Percentiles rank a stretch among this genome's conserved stretches.
These are phyloP conservation scores for Eucalyptus microcorys DNA, from an alignment of 345 rosid genomes.

Conservation along the genomic window DNA sequence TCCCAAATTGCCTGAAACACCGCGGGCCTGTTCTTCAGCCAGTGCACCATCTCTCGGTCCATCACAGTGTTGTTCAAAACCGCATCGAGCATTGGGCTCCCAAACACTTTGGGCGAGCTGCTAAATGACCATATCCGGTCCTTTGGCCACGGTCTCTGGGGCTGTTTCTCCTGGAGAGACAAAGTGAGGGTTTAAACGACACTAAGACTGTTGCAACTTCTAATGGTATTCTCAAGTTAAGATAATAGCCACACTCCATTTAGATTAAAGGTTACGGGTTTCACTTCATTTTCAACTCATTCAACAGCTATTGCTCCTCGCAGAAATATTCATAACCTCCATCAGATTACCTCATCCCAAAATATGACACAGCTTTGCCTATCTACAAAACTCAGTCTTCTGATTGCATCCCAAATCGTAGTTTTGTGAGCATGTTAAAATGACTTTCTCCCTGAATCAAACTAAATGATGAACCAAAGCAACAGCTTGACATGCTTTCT, in stretches of 20 bases:
- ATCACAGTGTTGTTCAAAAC: conserved; percentile 34
- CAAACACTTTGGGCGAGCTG: conserved; percentile 36
- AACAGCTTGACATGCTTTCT: not conserved
- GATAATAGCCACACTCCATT: not conserved
- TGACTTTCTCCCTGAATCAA: not conserved
- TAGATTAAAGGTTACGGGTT: not conserved
- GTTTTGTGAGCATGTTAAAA: not conserved
- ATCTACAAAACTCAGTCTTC: not conserved
- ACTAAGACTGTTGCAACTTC: not conserved
- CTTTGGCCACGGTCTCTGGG: conserved; percentile 91
- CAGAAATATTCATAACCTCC: not conserved
- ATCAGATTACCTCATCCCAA: not conserved
- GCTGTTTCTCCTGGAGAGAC: conserved; percentile 60
- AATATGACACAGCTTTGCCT: not conserved
- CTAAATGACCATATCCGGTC: conserved; percentile 91
- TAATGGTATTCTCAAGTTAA: not conserved
- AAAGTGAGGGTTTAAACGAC: not conserved
- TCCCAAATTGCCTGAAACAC: conserved; percentile 76
- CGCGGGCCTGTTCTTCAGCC: conserved; percentile 79
- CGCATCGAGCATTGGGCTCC: conserved; percentile 94
- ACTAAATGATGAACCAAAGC: not conserved
- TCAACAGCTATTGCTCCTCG: not conserved
- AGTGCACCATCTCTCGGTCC: conserved; percentile 80
- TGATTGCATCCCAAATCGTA: not conserved
- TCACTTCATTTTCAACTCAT: not conserved